phyloP scores from a whole-genome alignment of 345 rosid genomes.

The Heritiera fomes region DNA sequence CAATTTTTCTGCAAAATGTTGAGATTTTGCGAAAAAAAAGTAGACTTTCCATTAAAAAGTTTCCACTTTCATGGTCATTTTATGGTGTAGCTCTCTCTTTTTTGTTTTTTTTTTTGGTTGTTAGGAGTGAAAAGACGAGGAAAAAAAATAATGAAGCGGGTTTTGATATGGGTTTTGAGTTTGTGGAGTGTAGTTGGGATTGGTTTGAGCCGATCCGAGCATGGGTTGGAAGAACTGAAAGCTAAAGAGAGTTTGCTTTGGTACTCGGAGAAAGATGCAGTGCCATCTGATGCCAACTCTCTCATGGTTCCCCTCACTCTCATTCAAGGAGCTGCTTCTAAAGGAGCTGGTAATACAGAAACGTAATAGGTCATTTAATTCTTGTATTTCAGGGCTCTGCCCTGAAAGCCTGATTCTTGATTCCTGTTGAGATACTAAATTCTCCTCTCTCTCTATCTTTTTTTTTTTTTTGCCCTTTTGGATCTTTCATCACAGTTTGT shows the following conservation, averaged over 20 bases:
- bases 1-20: too few relatives aligned
- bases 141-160: conserved; percentile 11
- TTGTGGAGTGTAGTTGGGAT: conserved; percentile 24
- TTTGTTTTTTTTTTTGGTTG: too few relatives aligned
- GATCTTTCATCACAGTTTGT: conserved; percentile 52
- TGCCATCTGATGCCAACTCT: conserved; percentile 17
- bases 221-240: conserved; percentile 31
- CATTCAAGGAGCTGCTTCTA: conserved; percentile 74
- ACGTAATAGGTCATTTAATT: background rate
- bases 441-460: too few relatives aligned
- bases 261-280: conserved; percentile 28
- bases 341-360: conserved; percentile 70
- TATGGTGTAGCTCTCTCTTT: too few relatives aligned
- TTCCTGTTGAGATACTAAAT: background rate
- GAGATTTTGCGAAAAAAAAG: too few relatives aligned
- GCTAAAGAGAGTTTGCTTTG: conserved; percentile 34
- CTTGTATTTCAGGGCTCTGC: background rate
- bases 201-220: conserved; percentile 45
- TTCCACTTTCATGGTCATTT: background rate
- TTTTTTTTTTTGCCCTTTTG: background rate
- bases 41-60: background rate
- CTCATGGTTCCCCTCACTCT: conserved; percentile 74
- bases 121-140: background rate
- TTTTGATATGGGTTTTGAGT: conserved; percentile 15
- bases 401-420: conserved; percentile 3